Base-by-base conservation (phyloP, 2,329 filamentous ascomycete genomes). In the Monosporascus sp. region DNA sequence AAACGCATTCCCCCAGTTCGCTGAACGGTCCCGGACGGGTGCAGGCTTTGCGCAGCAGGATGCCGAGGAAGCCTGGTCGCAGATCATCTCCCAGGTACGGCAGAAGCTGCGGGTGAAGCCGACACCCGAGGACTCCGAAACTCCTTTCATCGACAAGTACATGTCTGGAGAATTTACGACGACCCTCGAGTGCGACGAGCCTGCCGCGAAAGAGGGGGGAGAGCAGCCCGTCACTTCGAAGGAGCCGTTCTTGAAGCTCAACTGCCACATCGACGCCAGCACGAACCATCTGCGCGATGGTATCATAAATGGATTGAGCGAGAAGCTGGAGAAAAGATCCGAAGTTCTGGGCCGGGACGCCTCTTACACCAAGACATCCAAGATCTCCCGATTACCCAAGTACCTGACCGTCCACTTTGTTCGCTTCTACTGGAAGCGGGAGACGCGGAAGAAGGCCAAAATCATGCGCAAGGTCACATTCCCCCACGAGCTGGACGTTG, bases 401-500 rank as follows among this genome's bases (percentile, higher is more conserved):
- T 97, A 99, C 69, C 80, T 99, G 45, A 94, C 94, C 0, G 90
- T 99, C 4, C 94, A 99, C 72, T 96, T 99, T 69, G 89, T 99
- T 52, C 90, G 94, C 59, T 99, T 99, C 75, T 97, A 93, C 76
- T 99, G 94, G 94, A 93, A 96, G 68, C 85, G 88, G 47, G 90
- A 96, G 61, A 91, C 90, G 3, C 88, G 95, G 72, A 97, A 97
- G 78, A 99, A 99, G 79, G 92, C 93, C 60, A 99, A 99, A 80
- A 99, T 99, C 63, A 93, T 99, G 89, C 89, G 92, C 68, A 99
- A 97, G 74, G 94, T 99, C 53, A 93, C 90, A 0, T 99, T 99
- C 68, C 93, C 93, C 6, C 85, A 89, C 49, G 94, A 99, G 72
- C 77, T 99, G 36, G 94, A 99, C 65, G 84, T 90, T 39, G 85